These are phyloP conservation scores for Tricholoma sp. DNA, from an alignment of 768 basidiomycete species.

Conservation along the genomic window DNA sequence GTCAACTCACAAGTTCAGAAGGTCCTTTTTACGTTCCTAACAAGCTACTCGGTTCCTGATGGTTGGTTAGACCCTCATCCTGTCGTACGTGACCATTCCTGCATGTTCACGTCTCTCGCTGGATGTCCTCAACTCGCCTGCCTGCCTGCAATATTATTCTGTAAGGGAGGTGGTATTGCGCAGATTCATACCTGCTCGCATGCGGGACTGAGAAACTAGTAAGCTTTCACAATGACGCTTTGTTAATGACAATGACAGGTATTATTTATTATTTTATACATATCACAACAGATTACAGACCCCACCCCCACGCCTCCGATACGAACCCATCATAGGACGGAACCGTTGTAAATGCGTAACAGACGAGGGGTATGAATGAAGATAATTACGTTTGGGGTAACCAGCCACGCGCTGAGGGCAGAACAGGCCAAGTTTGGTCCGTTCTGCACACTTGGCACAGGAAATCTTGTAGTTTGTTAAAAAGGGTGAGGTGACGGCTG, in stretches of 20 bases:
- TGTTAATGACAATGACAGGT: conserved; percentile 3
- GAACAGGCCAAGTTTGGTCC: not conserved
- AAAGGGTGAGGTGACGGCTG: conserved; percentile 10
- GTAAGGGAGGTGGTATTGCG: conserved; percentile 81
- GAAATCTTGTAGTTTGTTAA: not conserved
- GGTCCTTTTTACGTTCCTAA: conserved; percentile 35
- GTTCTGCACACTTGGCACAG: not conserved
- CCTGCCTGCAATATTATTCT: conserved; percentile 69
- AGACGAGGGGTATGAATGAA: not conserved
- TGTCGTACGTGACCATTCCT: conserved; percentile 92
- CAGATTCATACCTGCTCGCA: conserved; percentile 86
- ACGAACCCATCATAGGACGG: not conserved
- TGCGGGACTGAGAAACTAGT: conserved; percentile 62
- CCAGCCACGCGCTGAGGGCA: not conserved
- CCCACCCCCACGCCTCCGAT: not conserved
- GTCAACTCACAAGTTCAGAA: conserved; percentile 98
- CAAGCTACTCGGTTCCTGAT: not conserved
- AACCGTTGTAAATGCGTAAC: not conserved
- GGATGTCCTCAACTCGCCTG: conserved; percentile 59
- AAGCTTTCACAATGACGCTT: not conserved
- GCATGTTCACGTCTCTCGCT: conserved; percentile 51
- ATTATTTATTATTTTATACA: conserved; percentile 3
- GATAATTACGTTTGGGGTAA: not conserved
- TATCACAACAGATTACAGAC: not conserved
- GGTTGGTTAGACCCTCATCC: conserved; percentile 67